Conservation (phyloP, 495 filamentous ascomycete genomes). For the Immersiella caudata region DNA sequence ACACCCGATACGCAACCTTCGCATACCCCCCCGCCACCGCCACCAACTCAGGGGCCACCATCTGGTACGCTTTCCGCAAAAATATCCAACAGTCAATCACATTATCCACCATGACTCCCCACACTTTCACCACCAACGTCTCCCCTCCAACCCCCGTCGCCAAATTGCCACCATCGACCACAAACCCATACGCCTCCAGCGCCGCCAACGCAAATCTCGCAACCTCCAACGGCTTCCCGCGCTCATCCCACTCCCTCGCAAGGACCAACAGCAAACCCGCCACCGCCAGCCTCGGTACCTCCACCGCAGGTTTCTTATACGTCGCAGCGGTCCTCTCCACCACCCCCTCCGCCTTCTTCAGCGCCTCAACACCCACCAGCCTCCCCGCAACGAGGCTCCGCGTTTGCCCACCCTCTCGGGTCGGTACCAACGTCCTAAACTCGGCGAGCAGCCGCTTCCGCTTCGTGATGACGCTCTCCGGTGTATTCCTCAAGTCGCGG, state of each 20-base stretch:
- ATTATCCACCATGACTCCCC: conserved; percentile 42
- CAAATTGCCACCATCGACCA: conserved; percentile 39
- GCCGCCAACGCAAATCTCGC: conserved; percentile 27
- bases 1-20: conserved; percentile 43
- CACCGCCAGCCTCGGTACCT: conserved; percentile 39
- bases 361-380: not conserved
- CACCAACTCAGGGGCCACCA: conserved; percentile 35
- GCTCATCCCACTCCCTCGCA: conserved; percentile 18
- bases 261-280: conserved; percentile 35
- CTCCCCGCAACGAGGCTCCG: not conserved
- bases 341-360: conserved; percentile 27
- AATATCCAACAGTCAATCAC: conserved; percentile 42
- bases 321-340: conserved; percentile 35
- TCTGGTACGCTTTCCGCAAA: conserved; percentile 36
- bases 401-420: not conserved
- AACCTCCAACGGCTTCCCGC: conserved; percentile 33
- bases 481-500: conserved; percentile 5
- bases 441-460: not conserved
- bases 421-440: conserved; percentile 1
- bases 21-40: conserved; percentile 40
- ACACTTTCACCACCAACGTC: conserved; percentile 43
- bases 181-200: conserved; percentile 46
- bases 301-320: conserved; percentile 32
- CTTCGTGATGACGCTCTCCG: conserved; percentile 1
- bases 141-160: not conserved